Percentiles rank a stretch among this genome's conserved stretches.
Conservation (phyloP, 2,329 filamentous ascomycete genomes). For the Penicillium brasilianum region DNA sequence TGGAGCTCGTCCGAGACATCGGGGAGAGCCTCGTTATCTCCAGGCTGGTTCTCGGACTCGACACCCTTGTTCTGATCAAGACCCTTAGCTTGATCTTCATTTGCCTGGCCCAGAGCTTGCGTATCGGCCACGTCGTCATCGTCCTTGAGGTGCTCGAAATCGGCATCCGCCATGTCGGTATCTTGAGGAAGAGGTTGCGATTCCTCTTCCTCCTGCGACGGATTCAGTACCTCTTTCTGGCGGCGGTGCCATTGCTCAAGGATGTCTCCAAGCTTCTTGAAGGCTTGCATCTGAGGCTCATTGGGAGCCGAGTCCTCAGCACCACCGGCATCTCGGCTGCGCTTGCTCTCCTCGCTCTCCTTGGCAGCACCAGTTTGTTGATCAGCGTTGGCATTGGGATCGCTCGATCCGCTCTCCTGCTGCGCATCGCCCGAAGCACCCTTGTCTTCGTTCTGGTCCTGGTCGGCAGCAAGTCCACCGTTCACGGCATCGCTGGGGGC, state of each 20-base stretch:
- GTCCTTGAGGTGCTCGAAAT: constrained; percentile 91
- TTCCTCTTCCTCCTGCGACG: constrained; percentile 59
- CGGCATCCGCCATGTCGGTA: constrained; percentile 75
- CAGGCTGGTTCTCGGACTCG: constrained; percentile 64
- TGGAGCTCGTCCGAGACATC: constrained; percentile 52
- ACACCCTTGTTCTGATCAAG: constrained; percentile 90
- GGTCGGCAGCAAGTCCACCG: constrained; percentile 45
- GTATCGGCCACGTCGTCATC: constrained; percentile 82
- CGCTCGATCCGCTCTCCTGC: constrained; percentile 50
- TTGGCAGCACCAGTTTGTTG: constrained; percentile 50
- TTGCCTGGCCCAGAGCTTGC: constrained; percentile 87
- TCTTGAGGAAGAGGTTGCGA: constrained; percentile 62
- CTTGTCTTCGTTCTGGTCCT: constrained; percentile 50
- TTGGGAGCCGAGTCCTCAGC: constrained; percentile 42
- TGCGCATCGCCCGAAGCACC: constrained; percentile 54
- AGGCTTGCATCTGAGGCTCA: constrained; percentile 67
- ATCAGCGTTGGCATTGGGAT: constrained; percentile 54
- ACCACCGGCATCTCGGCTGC: constrained; percentile 44
- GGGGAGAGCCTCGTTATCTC: constrained; percentile 64
- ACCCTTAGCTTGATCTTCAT: constrained; percentile 82
- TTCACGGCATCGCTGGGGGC: constrained; percentile 50
- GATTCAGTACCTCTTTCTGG: constrained; percentile 77
- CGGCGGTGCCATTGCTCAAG: constrained; percentile 92
- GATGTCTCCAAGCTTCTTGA: constrained; percentile 92
- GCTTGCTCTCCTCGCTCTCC: constrained; percentile 46